Conservation (phyloP, 768 basidiomycete species). For the Melanogaster broomeanus region DNA sequence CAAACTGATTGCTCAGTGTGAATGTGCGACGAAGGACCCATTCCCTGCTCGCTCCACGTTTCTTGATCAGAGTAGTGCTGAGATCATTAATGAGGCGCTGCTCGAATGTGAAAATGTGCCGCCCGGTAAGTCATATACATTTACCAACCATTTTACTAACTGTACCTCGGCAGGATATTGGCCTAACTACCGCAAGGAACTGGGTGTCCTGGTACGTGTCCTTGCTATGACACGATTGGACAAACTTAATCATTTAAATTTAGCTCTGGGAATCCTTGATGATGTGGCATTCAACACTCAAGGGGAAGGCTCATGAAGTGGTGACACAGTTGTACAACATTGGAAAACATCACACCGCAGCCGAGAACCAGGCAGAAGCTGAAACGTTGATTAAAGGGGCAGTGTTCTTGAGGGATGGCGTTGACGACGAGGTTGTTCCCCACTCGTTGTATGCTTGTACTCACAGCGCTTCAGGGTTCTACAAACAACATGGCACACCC, state of each 20-base stretch:
- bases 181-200: background rate
- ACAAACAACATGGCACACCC: background rate
- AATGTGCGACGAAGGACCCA: background rate
- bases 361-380: background rate
- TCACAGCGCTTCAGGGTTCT: background rate
- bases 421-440: background rate
- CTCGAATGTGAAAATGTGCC: background rate
- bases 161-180: background rate
- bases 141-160: too few species aligned
- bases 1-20: background rate
- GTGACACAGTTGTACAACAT: background rate
- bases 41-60: background rate
- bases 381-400: background rate
- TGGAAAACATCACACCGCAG: background rate
- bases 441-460: background rate
- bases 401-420: background rate
- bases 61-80: background rate
- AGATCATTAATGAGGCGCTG: background rate
- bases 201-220: background rate
- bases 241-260: background rate
- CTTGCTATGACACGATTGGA: background rate
- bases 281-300: background rate
- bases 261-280: background rate
- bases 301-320: background rate
- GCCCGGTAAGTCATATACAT: background rate